Conservation (phyloP, 2,329 filamentous ascomycete genomes). For the Diaporthe citrichinensis region DNA sequence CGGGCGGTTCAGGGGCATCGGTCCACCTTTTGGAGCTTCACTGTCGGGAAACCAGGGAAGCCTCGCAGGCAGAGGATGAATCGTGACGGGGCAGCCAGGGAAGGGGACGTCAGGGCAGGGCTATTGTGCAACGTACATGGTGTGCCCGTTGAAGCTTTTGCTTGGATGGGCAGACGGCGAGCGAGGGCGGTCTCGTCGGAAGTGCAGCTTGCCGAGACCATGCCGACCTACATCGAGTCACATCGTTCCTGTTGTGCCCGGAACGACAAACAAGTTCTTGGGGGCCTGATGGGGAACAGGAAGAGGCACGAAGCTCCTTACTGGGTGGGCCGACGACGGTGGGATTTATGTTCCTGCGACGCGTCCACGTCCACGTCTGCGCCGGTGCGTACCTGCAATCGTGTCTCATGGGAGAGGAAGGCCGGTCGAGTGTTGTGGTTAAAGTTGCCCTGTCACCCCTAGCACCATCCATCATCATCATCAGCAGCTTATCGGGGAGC, state of each 20-base stretch:
- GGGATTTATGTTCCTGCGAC: neutral
- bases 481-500: slow-evolving; percentile 20
- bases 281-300: neutral
- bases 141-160: neutral
- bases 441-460: neutral
- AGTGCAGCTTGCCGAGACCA: slow-evolving; percentile 25
- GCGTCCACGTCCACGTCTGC: neutral
- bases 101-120: neutral
- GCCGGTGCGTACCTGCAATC: neutral
- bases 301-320: neutral
- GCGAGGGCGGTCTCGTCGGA: slow-evolving; percentile 5
- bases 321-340: neutral
- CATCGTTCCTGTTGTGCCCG: slow-evolving; percentile 7
- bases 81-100: slow-evolving; percentile 24
- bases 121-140: neutral
- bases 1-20: slow-evolving; percentile 22
- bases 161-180: neutral
- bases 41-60: slow-evolving; percentile 22
- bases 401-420: neutral
- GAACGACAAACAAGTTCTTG: neutral
- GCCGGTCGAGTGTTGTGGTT: neutral
- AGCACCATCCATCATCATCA: slow-evolving; percentile 8
- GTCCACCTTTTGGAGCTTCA: slow-evolving; percentile 10
- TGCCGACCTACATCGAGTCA: slow-evolving; percentile 19
- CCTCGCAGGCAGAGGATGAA: slow-evolving; percentile 11